Percentiles rank a stretch among this genome's conserved stretches.
Conservation (phyloP, 495 filamentous ascomycete species). For the Pyrenula massariospora region DNA sequence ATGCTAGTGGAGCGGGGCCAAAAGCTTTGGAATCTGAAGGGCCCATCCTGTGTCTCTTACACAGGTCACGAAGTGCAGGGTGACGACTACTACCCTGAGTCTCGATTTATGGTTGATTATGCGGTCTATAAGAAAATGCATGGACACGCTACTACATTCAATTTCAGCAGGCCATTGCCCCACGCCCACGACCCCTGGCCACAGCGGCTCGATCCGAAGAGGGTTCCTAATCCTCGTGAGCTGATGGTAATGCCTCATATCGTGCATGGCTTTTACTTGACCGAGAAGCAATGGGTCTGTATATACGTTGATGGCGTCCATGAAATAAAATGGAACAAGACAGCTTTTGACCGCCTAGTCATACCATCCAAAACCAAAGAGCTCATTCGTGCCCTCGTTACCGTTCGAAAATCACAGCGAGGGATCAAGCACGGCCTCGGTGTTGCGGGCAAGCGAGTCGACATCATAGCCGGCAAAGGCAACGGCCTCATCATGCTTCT, state of each 20-base stretch:
- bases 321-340: conserved; percentile 7
- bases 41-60: no score
- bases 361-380: conserved; percentile 7
- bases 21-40: no score
- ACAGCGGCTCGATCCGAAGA: not conserved
- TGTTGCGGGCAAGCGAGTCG: conserved; percentile 6
- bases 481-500: conserved; percentile 49
- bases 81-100: no score
- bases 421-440: no score
- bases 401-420: no score
- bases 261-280: conserved; percentile 7
- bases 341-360: conserved; percentile 5
- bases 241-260: not conserved
- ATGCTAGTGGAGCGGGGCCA: no score
- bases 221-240: not conserved
- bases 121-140: not conserved
- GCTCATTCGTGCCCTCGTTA: conserved; percentile 9
- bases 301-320: conserved; percentile 5
- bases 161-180: not conserved
- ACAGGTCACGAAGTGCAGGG: no score
- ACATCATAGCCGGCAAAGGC: conserved; percentile 42
- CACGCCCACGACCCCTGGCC: not conserved
- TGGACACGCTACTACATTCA: not conserved
- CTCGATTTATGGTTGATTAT: conserved; percentile 3
- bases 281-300: conserved; percentile 8